Evolutionary conservation across 1,284 basidiomycete species (phyloP), one percentile per base, ranked within the genome.

Genomic region (Termitomyces sp.): DNA sequence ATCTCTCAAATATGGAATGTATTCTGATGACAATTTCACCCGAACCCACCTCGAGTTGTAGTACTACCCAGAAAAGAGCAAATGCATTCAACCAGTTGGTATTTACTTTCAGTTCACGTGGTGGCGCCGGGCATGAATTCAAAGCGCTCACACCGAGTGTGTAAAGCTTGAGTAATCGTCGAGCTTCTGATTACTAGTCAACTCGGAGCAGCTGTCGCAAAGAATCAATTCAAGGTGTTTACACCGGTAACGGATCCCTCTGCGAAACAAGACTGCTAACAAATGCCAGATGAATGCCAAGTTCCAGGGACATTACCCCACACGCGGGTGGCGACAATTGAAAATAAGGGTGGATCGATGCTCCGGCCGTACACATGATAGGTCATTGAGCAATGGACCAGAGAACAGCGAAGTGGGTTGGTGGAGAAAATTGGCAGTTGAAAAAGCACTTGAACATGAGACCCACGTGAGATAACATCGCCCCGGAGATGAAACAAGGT

Each of bases 401-500:
- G 44, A 49, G 19, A 47, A 31, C 38, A 45, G 17, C 10, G 26
- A 19, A 42, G 54, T 52, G 33, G 42, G 30, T 33, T 50, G 30
- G 34, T 34, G 26, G 28, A n/a, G 21, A 13, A 41, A 24, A 5
- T 24, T 19, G 45, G n/a, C 13, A 40, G 38, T 19, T 10, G 10
- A 43, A 12, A 31, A 28, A 21, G 31, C 21, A 34, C 26, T 8
- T 10, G 39, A 21, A 42, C 33, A 41, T 31, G 21, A 17, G 50
- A 42, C 41, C 50, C 41, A 54, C 57, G 54, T 58, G 54, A 44
- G 47, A 42, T 13, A 39, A 28, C 48, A 55, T 44, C 34, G 51
- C 55, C 57, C 54, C 52, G 54, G 54, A 56, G 58, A 50, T 57
- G 58, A 61, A 59, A 61, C 60, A 61, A 61, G 49, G 55, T 45